A percentile compares a stretch with the other conserved stretches of the same genome.
Evolutionary conservation across 306 rosid genomes (phyloP).

Genomic region (Abrus pulchellus): DNA sequence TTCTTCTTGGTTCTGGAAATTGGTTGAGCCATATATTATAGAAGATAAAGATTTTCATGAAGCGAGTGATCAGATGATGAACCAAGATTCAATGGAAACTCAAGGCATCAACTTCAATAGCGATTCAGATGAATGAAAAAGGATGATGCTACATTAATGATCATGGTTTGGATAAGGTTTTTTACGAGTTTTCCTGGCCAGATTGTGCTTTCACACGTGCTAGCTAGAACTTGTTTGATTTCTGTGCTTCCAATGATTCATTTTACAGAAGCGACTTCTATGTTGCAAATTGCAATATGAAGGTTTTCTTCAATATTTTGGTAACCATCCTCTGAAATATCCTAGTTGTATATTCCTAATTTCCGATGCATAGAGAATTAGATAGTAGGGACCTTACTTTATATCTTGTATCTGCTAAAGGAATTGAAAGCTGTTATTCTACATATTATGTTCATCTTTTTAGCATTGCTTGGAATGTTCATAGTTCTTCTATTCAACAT

Average conservation of each 20-base stretch:
- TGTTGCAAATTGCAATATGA: constrained; percentile 30
- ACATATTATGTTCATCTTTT: constrained; percentile 9
- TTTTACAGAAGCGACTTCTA: constrained; percentile 11
- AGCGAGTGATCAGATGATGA: constrained; percentile 49
- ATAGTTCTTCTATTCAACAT: constrained; percentile 5
- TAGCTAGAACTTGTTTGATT: constrained; percentile 5
- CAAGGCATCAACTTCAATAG: constrained; percentile 61
- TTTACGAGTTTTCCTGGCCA: constrained; percentile 26
- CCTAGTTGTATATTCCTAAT: constrained; percentile 24
- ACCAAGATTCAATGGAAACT: constrained; percentile 46
- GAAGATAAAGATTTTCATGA: constrained; percentile 61
- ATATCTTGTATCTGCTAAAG: not conserved
- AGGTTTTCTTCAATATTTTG: constrained; percentile 29
- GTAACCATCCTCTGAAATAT: constrained; percentile 4
- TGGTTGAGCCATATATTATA: constrained; percentile 76
- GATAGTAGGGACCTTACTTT: constrained; percentile 2
- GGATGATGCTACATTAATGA: not conserved
- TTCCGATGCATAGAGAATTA: constrained; percentile 32
- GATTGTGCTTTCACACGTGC: constrained; percentile 21
- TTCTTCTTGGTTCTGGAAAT: constrained; percentile 79
- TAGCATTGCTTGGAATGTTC: not conserved
- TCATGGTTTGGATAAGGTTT: constrained; percentile 27
- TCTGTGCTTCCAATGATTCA: not conserved
- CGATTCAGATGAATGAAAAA: constrained; percentile 64
- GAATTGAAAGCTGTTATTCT: not conserved